A percentile compares a stretch with the other conserved stretches of the same genome.
Evolutionary conservation across 2,329 filamentous ascomycete species (phyloP).

Genomic region (Neofusicoccum ribis): DNA sequence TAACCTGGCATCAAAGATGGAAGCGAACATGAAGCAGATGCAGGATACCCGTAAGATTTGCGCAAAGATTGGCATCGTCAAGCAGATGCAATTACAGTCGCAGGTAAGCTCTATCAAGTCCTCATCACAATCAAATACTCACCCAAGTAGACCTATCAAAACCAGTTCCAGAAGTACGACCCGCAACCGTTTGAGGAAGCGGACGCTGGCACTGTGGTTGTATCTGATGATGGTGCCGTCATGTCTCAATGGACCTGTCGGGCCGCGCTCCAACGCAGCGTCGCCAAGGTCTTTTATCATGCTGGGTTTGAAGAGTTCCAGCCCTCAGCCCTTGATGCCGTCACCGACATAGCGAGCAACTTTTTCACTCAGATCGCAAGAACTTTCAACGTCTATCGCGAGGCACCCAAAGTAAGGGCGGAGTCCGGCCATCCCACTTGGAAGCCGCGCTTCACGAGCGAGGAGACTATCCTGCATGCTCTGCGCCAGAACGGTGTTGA

Average conservation of each 20-base stretch:
- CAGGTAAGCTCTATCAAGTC: slow-evolving; percentile 62
- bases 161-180: slow-evolving; percentile 97
- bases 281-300: slow-evolving; percentile 94
- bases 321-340: slow-evolving; percentile 84
- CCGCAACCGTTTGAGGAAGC: slow-evolving; percentile 83
- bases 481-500: slow-evolving; percentile 82
- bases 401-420: slow-evolving; percentile 73
- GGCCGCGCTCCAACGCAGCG: slow-evolving; percentile 81
- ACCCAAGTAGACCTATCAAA: slow-evolving; percentile 76
- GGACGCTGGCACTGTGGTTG: slow-evolving; percentile 85
- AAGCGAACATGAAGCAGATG: slow-evolving; percentile 89
- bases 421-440: slow-evolving; percentile 45
- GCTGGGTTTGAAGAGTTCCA: slow-evolving; percentile 97
- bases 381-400: slow-evolving; percentile 78
- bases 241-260: slow-evolving; percentile 82
- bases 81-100: slow-evolving; percentile 98
- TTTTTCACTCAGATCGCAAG: slow-evolving; percentile 84
- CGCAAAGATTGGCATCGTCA: slow-evolving; percentile 95
- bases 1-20: slow-evolving; percentile 74
- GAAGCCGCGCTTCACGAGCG: slow-evolving; percentile 72
- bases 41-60: slow-evolving; percentile 96
- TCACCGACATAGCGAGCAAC: slow-evolving; percentile 85
- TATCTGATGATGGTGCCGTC: slow-evolving; percentile 83
- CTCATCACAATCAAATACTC: slow-evolving; percentile 22
- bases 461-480: slow-evolving; percentile 85